Evolutionary conservation across 495 filamentous ascomycete species (phyloP).

Genomic region (Podospora bellae-mahoneyi): DNA sequence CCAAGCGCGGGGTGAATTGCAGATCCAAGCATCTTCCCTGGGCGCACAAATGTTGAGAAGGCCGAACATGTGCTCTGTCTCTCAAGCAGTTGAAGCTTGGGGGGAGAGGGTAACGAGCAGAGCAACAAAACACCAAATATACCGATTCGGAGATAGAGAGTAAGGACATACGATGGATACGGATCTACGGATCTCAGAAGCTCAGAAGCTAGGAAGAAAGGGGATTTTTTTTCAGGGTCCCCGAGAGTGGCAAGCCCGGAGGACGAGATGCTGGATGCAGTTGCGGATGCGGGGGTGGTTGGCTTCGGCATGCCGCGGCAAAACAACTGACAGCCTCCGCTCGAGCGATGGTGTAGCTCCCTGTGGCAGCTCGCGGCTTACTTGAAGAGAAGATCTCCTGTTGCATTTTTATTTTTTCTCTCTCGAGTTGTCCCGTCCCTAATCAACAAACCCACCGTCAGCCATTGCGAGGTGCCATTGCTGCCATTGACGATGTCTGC

Average conservation of each 20-base stretch:
- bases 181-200: background rate
- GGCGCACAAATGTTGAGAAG: background rate
- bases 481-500: slow-evolving; percentile 33
- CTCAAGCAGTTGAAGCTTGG: background rate
- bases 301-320: slow-evolving; percentile 22
- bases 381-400: background rate
- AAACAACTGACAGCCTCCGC: slow-evolving; percentile 14
- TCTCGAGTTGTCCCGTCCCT: background rate
- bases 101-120: background rate
- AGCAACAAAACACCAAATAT: too few relatives aligned
- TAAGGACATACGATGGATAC: background rate
- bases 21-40: background rate
- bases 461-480: slow-evolving; percentile 2
- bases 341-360: slow-evolving; percentile 9
- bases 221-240: background rate
- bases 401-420: background rate
- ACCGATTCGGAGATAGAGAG: too few relatives aligned
- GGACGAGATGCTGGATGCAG: background rate
- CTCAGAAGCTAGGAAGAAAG: background rate
- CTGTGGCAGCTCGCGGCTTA: background rate
- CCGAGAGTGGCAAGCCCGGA: background rate
- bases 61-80: background rate
- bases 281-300: slow-evolving; percentile 7
- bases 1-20: too few relatives aligned
- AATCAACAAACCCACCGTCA: background rate